phyloP scores from a whole-genome alignment of 129 eudicot species.

The Chrysanthemum seticuspe region DNA sequence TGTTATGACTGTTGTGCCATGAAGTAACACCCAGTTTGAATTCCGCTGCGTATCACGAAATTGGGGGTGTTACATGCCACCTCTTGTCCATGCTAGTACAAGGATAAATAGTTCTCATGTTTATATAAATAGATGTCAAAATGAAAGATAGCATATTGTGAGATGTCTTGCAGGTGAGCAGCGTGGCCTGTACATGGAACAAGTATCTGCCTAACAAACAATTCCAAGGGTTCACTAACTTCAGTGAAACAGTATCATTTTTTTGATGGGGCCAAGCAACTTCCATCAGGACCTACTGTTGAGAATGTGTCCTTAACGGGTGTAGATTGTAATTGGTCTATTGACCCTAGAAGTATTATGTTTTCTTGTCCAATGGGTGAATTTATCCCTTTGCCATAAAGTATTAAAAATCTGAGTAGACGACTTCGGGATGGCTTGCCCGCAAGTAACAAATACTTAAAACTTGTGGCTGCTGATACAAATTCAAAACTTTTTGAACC shows the following conservation, averaged over 20 bases:
- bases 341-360: background rate
- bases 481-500: background rate
- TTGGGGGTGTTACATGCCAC: too few species aligned
- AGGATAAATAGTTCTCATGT: too few species aligned
- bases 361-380: background rate
- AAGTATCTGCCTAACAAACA: background rate
- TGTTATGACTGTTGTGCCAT: too few species aligned
- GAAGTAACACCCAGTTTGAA: too few species aligned
- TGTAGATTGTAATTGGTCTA: background rate
- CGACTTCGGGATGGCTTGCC: background rate
- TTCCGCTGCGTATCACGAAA: too few species aligned
- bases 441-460: background rate
- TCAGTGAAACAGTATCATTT: conserved; percentile 21
- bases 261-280: background rate
- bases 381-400: too few species aligned
- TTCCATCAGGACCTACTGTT: conserved; percentile 6
- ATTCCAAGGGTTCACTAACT: conserved; percentile 11
- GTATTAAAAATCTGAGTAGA: background rate
- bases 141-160: background rate
- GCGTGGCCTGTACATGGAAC: background rate
- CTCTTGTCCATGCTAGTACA: too few species aligned
- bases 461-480: background rate
- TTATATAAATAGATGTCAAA: background rate
- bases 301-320: background rate
- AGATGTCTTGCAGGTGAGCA: conserved; percentile 20